Conservation (phyloP, 257 asterid species). For the Primulina tabacum region DNA sequence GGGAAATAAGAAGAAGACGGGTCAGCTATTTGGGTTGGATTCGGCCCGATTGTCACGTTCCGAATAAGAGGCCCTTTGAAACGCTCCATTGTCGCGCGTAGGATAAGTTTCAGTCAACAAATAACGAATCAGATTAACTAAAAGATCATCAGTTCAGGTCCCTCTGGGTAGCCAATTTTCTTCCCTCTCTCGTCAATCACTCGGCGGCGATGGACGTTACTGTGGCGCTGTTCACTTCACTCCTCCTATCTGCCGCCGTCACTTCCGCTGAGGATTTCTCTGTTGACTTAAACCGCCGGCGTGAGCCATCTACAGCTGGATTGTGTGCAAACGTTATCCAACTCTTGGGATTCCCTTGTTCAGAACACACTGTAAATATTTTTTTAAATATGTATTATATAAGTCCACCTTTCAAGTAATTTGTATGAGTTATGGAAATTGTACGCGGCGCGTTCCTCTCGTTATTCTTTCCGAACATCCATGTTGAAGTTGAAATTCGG, state of each 20-base stretch:
- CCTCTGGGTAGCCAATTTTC: constrained; percentile 21
- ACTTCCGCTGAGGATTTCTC: constrained; percentile 30
- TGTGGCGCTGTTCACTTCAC: constrained; percentile 23
- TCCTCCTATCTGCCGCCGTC: constrained; percentile 36
- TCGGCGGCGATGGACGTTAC: constrained; percentile 25
- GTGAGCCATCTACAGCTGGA: constrained; percentile 40
- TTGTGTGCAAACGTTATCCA: constrained; percentile 70
- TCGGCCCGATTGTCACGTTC: too few species aligned
- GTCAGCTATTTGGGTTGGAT: too few species aligned
- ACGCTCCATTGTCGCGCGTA: too few species aligned
- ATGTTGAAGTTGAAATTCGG: background rate
- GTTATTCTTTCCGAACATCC: background rate
- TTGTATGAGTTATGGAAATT: background rate
- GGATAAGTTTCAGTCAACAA: too few species aligned
- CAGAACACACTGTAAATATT: constrained; percentile 61
- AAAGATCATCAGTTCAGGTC: constrained; percentile 13
- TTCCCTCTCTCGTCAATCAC: constrained; percentile 32
- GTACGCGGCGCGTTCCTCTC: background rate
- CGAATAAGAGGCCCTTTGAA: too few species aligned
- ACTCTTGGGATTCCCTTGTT: constrained; percentile 81
- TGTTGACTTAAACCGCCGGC: constrained; percentile 37
- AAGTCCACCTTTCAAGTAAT: constrained; percentile 18
- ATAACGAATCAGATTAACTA: too few species aligned
- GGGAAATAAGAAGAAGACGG: too few species aligned
- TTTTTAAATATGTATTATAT: too few species aligned